These are phyloP conservation scores for Apocynum venetum DNA, from an alignment of 257 asterid genomes.

Conservation along the genomic window DNA sequence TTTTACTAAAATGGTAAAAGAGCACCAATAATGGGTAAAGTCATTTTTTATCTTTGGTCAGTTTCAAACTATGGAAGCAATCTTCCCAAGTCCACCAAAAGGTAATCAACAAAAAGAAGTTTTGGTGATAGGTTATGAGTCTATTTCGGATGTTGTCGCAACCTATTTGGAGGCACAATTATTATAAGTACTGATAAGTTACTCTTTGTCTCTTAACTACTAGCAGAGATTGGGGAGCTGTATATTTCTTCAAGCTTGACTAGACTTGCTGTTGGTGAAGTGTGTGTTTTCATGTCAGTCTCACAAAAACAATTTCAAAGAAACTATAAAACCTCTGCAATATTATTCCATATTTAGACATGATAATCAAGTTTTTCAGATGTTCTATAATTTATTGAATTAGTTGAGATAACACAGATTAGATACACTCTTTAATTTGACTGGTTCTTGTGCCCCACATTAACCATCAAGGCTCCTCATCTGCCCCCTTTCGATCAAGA, in stretches of 20 bases:
- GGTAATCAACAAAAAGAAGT: conserved; percentile 8
- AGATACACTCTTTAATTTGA: not conserved
- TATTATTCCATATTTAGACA: not conserved
- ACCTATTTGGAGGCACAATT: conserved; percentile 9
- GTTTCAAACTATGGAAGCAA: not conserved
- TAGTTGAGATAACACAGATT: not conserved
- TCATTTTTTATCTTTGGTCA: too few species aligned
- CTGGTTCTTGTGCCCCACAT: not conserved
- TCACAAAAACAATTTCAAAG: not conserved
- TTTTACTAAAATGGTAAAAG: too few species aligned
- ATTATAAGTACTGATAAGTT: conserved; percentile 2
- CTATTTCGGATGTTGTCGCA: conserved; percentile 3
- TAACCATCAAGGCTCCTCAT: not conserved
- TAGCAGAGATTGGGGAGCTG: conserved; percentile 2
- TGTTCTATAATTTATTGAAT: not conserved
- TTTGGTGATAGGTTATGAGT: conserved; percentile 9
- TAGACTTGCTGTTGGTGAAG: not conserved
- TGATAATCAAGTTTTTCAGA: not conserved
- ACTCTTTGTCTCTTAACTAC: not conserved
- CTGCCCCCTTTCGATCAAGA: not conserved
- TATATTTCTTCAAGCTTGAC: conserved; percentile 9
- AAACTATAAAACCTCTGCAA: not conserved
- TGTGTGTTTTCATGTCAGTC: not conserved
- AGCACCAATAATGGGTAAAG: not conserved
- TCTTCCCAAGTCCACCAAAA: not conserved